Percentiles rank a stretch among this genome's conserved stretches.
Conservation (phyloP, 1,284 basidiomycete species). For the Mrakiaceae sp. region DNA sequence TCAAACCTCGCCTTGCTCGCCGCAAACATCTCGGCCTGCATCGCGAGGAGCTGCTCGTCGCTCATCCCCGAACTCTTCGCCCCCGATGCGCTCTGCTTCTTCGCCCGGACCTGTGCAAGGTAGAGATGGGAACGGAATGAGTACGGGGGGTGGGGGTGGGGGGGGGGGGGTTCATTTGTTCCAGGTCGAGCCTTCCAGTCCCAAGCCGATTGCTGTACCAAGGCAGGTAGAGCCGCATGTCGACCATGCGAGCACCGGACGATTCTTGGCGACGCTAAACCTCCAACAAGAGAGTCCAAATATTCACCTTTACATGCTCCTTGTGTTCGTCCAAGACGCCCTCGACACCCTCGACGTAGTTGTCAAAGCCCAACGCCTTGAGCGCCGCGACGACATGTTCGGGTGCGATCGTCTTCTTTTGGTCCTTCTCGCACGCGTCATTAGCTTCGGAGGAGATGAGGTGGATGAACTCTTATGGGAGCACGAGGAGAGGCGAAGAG, state of each 20-base stretch:
- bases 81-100: slow-evolving; percentile 2
- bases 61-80: slow-evolving; percentile 12
- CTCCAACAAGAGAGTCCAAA: not conserved
- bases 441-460: slow-evolving; percentile 95
- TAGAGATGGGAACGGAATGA: not conserved
- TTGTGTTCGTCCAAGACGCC: slow-evolving; percentile 91
- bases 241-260: no score
- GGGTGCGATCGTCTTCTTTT: slow-evolving; percentile 98
- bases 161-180: not conserved
- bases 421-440: slow-evolving; percentile 93
- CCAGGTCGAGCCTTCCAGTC: not conserved
- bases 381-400: slow-evolving; percentile 91
- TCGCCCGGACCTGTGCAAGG: slow-evolving; percentile 6
- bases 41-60: slow-evolving; percentile 72
- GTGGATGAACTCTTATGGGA: slow-evolving; percentile 86
- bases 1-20: slow-evolving; percentile 53
- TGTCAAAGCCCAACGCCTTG: slow-evolving; percentile 45
- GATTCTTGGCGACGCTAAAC: not conserved
- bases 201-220: no score
- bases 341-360: slow-evolving; percentile 68
- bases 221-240: not conserved
- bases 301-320: slow-evolving; percentile 70
- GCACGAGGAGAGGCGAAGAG: not conserved
- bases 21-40: slow-evolving; percentile 86
- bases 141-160: not conserved